Evolutionary conservation across 768 basidiomycete species (phyloP), one percentile per base, ranked within the genome.

Genomic region (Hemileccinum impolitum): DNA sequence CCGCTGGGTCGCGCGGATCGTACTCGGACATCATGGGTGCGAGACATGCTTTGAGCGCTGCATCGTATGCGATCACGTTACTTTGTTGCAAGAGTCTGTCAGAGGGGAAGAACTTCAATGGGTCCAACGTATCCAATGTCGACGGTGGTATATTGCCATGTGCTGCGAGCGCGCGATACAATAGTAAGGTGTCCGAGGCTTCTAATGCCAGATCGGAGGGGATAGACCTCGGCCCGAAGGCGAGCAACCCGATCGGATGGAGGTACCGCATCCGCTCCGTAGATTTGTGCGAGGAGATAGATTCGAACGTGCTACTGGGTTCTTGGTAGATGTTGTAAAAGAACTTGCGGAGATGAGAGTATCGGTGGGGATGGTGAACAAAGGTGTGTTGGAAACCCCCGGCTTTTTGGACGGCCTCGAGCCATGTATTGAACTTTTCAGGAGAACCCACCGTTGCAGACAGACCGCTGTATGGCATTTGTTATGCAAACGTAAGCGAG

Each of bases 321-420:
- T 45, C 15, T 18, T 59, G 49, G 23, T 68, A 51, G 1, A 74
- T 62, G 31, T 70, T 60, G 56, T 85, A 88, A 49, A 68, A 73
- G 60, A 77, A 85, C 61, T 88, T 88, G 38, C 87, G 77, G 2
- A 88, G 74, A 54, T 87, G 84, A 4, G 84, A 87, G 61, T 86
- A 88, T 11, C 86, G 79, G 63, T 87, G 80, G 1, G 76, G 78
- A 60, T 86, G 81, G 45, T 80, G 63, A 36, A 88, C 75, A 59
- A 82, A 80, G 2, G 69, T 71, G 61, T 87, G 80, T 25, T 77
- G 64, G 64, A 78, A 82, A 0, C 79, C 77, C 45, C 83, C 80
- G 0, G 78, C 73, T 44, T 63, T 58, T 62, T 88, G 85, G 14
- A 88, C 79, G 1, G 77, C 74, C 45, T 68, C 68, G 1, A 88